Percentiles rank a stretch among this genome's conserved stretches.
These are phyloP conservation scores for Talaromyces islandicus DNA, from an alignment of 2,329 filamentous ascomycete genomes.

Conservation along the genomic window DNA sequence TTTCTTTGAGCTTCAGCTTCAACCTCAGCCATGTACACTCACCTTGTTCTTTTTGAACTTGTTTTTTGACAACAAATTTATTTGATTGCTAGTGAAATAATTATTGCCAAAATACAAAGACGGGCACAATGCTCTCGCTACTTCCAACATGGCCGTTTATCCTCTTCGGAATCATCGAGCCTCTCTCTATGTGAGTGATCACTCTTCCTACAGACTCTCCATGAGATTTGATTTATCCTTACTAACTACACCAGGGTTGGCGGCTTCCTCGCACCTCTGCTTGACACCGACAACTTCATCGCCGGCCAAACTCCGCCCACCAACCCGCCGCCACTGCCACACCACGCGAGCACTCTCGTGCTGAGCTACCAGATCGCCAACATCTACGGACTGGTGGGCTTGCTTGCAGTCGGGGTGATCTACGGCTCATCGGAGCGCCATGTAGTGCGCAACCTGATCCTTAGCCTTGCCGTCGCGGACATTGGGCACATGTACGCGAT, in stretches of 20 bases:
- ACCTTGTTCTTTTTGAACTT: neutral
- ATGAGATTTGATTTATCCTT: neutral
- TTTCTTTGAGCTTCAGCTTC: too few species aligned
- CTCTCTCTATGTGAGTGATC: constrained; percentile 56
- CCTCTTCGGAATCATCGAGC: constrained; percentile 63
- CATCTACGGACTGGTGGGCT: constrained; percentile 59
- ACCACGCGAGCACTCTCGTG: constrained; percentile 43
- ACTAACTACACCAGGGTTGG: constrained; percentile 43
- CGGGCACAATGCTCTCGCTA: constrained; percentile 34
- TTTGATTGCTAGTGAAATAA: neutral
- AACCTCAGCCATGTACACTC: neutral
- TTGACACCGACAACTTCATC: constrained; percentile 58
- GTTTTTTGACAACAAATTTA: neutral
- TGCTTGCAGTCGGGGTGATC: constrained; percentile 59
- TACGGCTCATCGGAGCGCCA: constrained; percentile 59
- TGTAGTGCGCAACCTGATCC: constrained; percentile 62
- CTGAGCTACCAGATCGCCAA: constrained; percentile 65
- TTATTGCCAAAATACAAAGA: neutral
- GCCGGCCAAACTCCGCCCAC: constrained; percentile 51
- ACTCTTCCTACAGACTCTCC: constrained; percentile 1
- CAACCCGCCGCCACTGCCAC: constrained; percentile 19
- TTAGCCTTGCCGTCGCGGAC: constrained; percentile 60
- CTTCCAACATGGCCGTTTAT: constrained; percentile 60
- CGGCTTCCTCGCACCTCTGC: constrained; percentile 53
- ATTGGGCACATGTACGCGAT: constrained; percentile 62